Conservation (phyloP, 2,329 filamentous ascomycete species). For the Apiospora koreana region DNA sequence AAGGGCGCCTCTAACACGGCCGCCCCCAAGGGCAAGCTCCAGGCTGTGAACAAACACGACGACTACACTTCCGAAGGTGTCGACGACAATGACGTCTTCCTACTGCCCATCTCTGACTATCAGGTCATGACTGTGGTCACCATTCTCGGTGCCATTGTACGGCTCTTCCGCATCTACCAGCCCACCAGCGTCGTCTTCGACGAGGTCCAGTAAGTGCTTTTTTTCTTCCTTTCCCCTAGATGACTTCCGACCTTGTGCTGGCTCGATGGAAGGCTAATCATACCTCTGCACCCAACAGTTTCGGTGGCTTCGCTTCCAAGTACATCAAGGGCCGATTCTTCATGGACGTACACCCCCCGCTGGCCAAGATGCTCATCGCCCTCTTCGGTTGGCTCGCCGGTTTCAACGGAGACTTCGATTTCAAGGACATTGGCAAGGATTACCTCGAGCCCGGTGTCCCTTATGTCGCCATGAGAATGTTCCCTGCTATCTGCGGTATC, state of each 20-base stretch:
- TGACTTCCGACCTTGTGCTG: conserved; percentile 15
- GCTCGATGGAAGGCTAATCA: conserved; percentile 15
- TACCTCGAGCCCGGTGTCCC: conserved; percentile 93
- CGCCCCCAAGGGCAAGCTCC: conserved; percentile 28
- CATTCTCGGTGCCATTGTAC: conserved; percentile 73
- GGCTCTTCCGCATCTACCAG: conserved; percentile 94
- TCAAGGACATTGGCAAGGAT: conserved; percentile 99
- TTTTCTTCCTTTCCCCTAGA: conserved; percentile 6
- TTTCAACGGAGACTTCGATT: conserved; percentile 94
- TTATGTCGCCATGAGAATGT: conserved; percentile 95
- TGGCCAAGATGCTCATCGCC: conserved; percentile 95
- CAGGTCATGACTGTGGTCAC: conserved; percentile 73
- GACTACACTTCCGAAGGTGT: conserved; percentile 80
- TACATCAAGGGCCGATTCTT: conserved; percentile 99
- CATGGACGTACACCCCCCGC: conserved; percentile 98
- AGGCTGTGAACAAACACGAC: conserved; percentile 35
- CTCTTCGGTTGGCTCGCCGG: conserved; percentile 93
- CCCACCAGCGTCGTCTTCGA: conserved; percentile 97
- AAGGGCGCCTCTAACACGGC: conserved; percentile 22
- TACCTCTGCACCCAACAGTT: conserved; percentile 53
- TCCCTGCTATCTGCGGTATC: conserved; percentile 87
- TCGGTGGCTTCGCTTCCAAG: conserved; percentile 96
- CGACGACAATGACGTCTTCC: conserved; percentile 87
- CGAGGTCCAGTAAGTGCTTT: conserved; percentile 97
- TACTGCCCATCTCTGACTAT: conserved; percentile 82